These are phyloP conservation scores for Adansonia rubrostipa DNA, from an alignment of 441 rosid genomes.

Conservation along the genomic window DNA sequence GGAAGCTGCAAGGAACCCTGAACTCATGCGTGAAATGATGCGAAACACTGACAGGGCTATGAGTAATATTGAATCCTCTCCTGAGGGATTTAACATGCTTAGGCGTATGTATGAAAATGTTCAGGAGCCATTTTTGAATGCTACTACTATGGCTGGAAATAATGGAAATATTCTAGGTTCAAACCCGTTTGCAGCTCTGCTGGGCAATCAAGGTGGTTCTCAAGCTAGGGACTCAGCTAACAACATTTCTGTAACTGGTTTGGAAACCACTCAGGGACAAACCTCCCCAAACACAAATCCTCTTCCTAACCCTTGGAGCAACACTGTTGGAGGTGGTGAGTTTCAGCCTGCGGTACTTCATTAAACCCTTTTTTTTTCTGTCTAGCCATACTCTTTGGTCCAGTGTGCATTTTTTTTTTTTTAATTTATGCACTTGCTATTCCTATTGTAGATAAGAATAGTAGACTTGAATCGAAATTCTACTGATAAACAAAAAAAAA, in stretches of 20 bases:
- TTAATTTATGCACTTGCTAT: background rate
- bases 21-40: slow-evolving; percentile 77
- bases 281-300: slow-evolving; percentile 61
- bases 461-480: background rate
- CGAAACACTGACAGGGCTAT: slow-evolving; percentile 64
- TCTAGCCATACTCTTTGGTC: slow-evolving; percentile 1
- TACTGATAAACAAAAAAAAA: background rate
- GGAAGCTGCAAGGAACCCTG: slow-evolving; percentile 69
- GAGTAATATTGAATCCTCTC: slow-evolving; percentile 71
- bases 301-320: slow-evolving; percentile 71
- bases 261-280: slow-evolving; percentile 49
- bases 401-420: background rate
- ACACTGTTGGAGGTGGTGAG: slow-evolving; percentile 52
- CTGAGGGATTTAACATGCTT: slow-evolving; percentile 69
- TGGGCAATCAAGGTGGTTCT: slow-evolving; percentile 55
- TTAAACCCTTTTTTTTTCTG: background rate
- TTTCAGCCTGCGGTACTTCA: background rate
- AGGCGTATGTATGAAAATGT: slow-evolving; percentile 74
- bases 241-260: slow-evolving; percentile 45
- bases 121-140: slow-evolving; percentile 63
- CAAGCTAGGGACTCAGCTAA: slow-evolving; percentile 48
- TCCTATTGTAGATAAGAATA: background rate
- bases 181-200: slow-evolving; percentile 68
- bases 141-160: slow-evolving; percentile 58
- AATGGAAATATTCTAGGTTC: slow-evolving; percentile 45